Conservation (phyloP, 208 protist species). For the Leishmania mexicana region DNA sequence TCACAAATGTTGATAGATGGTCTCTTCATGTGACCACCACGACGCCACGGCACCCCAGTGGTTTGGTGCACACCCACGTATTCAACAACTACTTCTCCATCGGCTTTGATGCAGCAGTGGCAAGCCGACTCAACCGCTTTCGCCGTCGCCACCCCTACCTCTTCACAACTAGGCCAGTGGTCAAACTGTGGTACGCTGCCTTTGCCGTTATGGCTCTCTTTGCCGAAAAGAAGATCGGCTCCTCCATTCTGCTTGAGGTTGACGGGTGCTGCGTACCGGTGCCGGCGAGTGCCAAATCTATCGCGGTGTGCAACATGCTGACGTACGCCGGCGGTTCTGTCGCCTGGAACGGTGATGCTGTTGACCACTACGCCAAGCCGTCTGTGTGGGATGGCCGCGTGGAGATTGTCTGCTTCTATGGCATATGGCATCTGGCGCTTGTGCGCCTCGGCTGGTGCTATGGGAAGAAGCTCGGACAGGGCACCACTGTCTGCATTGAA, state of each 20-base stretch:
- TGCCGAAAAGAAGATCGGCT: conserved; percentile 26
- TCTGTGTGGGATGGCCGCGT: conserved; percentile 45
- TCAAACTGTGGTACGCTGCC: conserved; percentile 71
- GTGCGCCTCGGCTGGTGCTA: conserved; percentile 49
- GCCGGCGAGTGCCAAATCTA: conserved; percentile 47
- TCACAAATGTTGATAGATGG: conserved; percentile 49
- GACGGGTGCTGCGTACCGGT: conserved; percentile 34
- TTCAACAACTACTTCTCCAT: conserved; percentile 82
- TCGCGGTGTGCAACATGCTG: conserved; percentile 61
- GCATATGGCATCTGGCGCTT: conserved; percentile 60
- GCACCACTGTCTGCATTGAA: conserved; percentile 32
- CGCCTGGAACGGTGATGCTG: conserved; percentile 40
- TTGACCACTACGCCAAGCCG: conserved; percentile 21
- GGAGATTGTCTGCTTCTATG: conserved; percentile 50
- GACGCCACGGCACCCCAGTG: background rate
- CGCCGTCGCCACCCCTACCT: conserved; percentile 35
- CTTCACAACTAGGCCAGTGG: conserved; percentile 45
- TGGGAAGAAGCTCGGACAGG: conserved; percentile 55
- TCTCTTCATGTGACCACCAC: conserved; percentile 27
- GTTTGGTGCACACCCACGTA: conserved; percentile 13
- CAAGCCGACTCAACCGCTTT: conserved; percentile 40
- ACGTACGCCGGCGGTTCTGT: conserved; percentile 61
- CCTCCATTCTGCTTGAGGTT: conserved; percentile 23
- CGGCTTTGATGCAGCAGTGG: conserved; percentile 62
- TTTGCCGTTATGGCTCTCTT: conserved; percentile 46